Evolutionary conservation across 129 eudicot species (phyloP), one percentile per base, ranked within the genome.

Genomic region (Erigeron canadensis): DNA sequence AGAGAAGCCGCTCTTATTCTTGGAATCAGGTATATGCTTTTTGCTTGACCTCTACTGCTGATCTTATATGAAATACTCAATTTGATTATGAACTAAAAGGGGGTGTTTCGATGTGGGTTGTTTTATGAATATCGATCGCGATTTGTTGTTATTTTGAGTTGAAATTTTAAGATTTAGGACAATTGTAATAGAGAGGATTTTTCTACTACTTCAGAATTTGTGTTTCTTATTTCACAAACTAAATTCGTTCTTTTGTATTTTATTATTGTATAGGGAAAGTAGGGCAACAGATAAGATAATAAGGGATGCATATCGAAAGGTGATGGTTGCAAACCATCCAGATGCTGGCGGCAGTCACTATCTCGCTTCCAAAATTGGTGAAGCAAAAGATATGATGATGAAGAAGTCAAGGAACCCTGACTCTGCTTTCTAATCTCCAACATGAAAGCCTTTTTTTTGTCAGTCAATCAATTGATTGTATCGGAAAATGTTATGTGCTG

Each of bases 1-100:
- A 84, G 98, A 63, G 98, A 93, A 82, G 96, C 96, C 7, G 89
- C 98, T 16, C 96, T 89, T 39, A 86, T 93, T 78, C 98, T 93
- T 78, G 96, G 98, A 44, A 85, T 89, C 67, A 89, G 96, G 98
- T 89, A 75, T 17, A 75, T 17, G 10, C 55, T 59, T 73, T 76
- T 13, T 16, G 16, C 40, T 54, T 39, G n/a, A 5, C 12, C 7
- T 0, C 37, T 69, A 28, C 17, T 23, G 48, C 39, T 41, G 34
- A 13, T 40, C 5, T 9, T 3, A 41, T 41, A 10, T 23, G 54
- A 34, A 61, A 28, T 28, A n/a, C n/a, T 7, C 8, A 73, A 10
- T 8, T 56, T 41, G 8, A 39, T 28, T 34, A 45, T 23, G 70
- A 70, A 11, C 60, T 23, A 15, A 34, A 7, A 8, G 41, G 21